Evolutionary conservation across 2,329 filamentous ascomycete species (phyloP).

Genomic region (Colletotrichum liriopes): DNA sequence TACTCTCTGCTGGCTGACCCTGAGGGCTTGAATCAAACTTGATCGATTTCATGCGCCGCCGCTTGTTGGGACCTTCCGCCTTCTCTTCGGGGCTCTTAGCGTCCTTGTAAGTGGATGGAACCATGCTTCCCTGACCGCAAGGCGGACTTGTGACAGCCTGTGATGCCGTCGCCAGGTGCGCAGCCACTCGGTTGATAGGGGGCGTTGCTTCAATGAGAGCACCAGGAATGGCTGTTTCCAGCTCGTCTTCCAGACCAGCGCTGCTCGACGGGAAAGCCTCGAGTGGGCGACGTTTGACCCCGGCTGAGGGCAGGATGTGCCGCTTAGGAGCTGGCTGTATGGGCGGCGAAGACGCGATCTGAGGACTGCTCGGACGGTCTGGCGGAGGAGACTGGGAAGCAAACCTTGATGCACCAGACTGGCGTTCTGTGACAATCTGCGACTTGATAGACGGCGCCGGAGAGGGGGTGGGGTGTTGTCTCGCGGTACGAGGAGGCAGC

Average conservation of each 20-base stretch:
- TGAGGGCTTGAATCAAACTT: slow-evolving; percentile 42
- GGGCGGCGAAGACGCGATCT: slow-evolving; percentile 19
- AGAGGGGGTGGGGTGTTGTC: neutral
- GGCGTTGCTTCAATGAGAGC: slow-evolving; percentile 45
- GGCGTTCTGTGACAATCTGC: slow-evolving; percentile 25
- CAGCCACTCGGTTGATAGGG: slow-evolving; percentile 33
- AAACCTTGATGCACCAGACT: neutral
- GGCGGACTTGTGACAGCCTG: slow-evolving; percentile 42
- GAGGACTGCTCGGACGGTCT: slow-evolving; percentile 33
- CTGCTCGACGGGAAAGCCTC: slow-evolving; percentile 41
- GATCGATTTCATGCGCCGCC: slow-evolving; percentile 49
- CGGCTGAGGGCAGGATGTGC: neutral
- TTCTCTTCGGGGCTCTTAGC: slow-evolving; percentile 19
- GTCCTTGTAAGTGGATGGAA: slow-evolving; percentile 41
- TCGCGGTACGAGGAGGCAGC: neutral
- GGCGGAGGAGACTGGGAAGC: slow-evolving; percentile 39
- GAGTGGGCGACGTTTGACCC: slow-evolving; percentile 24
- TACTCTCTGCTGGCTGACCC: neutral
- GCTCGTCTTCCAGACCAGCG: slow-evolving; percentile 52
- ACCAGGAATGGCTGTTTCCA: slow-evolving; percentile 55
- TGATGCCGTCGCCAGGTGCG: slow-evolving; percentile 13
- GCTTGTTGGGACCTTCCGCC: slow-evolving; percentile 26
- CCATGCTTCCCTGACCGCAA: slow-evolving; percentile 46
- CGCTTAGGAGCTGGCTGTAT: slow-evolving; percentile 8
- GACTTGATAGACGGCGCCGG: slow-evolving; percentile 35